These are phyloP conservation scores for Paralagenidium karlingii DNA, from an alignment of 352 stramenopile genomes.

Conservation along the genomic window DNA sequence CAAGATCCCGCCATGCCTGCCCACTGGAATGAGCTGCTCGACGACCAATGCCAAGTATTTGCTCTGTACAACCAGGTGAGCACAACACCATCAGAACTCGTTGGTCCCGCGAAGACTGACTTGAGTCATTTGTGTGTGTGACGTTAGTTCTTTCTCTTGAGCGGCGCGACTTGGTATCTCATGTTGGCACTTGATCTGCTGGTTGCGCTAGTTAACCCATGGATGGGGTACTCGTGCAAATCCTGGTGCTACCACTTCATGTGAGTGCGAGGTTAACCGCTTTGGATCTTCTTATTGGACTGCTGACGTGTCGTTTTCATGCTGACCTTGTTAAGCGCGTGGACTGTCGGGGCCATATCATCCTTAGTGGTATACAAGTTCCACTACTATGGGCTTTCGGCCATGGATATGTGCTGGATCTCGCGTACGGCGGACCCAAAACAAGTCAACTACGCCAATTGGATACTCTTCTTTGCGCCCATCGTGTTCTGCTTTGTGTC, in stretches of 20 bases:
- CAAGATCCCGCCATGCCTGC: background rate
- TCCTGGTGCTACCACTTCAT: conserved; percentile 73
- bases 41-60: conserved; percentile 34
- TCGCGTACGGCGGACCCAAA: conserved; percentile 24
- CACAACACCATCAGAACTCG: too few species aligned
- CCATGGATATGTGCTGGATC: conserved; percentile 73
- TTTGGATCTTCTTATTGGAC: background rate
- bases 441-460: conserved; percentile 44
- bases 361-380: conserved; percentile 50
- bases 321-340: conserved; percentile 25
- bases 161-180: conserved; percentile 59
- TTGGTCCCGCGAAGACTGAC: background rate
- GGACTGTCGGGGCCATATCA: conserved; percentile 47
- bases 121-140: background rate
- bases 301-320: background rate
- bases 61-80: conserved; percentile 50
- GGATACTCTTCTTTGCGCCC: conserved; percentile 44
- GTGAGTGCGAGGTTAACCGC: conserved; percentile 15
- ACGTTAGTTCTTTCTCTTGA: conserved; percentile 73
- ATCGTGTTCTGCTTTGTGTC: conserved; percentile 36
- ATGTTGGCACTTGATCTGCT: conserved; percentile 78
- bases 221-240: conserved; percentile 83
- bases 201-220: conserved; percentile 76
- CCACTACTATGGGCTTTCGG: conserved; percentile 41
- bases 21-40: conserved; percentile 1